These are phyloP conservation scores for Scutellaria barbata DNA, from an alignment of 257 asterid genomes.

Conservation along the genomic window DNA sequence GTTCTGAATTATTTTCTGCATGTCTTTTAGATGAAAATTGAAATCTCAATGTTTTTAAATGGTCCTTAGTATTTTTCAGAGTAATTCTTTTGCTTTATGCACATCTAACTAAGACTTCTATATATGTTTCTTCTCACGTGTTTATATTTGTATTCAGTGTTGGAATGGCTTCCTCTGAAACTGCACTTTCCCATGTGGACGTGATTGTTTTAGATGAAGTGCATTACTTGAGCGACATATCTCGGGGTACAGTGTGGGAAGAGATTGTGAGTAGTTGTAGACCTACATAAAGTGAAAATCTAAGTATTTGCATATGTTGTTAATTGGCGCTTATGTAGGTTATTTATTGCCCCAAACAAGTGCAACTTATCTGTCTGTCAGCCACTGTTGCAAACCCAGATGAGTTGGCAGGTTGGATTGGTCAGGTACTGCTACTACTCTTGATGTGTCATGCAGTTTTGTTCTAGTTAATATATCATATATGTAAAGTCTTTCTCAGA, in stretches of 20 bases:
- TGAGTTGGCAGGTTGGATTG: slow-evolving; percentile 99
- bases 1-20: slow-evolving; percentile 24
- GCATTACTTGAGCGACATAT: slow-evolving; percentile 95
- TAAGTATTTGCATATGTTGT: slow-evolving; percentile 31
- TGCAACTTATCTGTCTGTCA: slow-evolving; percentile 93
- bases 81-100: slow-evolving; percentile 5
- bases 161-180: slow-evolving; percentile 79
- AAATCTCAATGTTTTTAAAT: background rate
- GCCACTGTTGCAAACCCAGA: slow-evolving; percentile 98
- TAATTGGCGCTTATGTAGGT: slow-evolving; percentile 61
- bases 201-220: slow-evolving; percentile 99
- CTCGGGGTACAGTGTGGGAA: slow-evolving; percentile 99
- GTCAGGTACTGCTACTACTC: slow-evolving; percentile 72
- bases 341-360: slow-evolving; percentile 95
- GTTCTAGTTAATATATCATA: slow-evolving; percentile 18
- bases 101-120: slow-evolving; percentile 22
- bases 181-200: slow-evolving; percentile 86
- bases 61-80: slow-evolving; percentile 7
- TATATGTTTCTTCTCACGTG: slow-evolving; percentile 25
- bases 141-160: slow-evolving; percentile 59
- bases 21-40: slow-evolving; percentile 14
- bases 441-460: slow-evolving; percentile 33
- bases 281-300: slow-evolving; percentile 33
- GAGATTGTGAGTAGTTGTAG: slow-evolving; percentile 79
- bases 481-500: background rate